Conservation (phyloP, 495 filamentous ascomycete genomes). For the Tuber magnatum region DNA sequence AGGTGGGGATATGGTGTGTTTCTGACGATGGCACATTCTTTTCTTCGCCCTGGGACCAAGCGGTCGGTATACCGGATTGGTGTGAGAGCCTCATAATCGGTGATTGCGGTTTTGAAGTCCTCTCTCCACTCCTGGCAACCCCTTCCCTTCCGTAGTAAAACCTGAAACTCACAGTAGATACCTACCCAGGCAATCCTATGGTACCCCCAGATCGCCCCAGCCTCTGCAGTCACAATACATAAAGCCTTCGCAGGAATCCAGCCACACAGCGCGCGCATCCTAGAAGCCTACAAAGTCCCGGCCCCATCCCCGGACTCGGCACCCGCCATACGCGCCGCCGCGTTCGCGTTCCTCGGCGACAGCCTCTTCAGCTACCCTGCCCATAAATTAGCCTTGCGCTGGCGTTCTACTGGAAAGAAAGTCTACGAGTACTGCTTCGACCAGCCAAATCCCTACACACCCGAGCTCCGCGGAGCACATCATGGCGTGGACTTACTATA, state of each 20-base stretch:
- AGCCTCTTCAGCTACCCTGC: background rate
- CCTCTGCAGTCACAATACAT: background rate
- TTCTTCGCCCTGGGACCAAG: background rate
- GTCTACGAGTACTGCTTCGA: conserved; percentile 1
- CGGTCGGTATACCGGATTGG: background rate
- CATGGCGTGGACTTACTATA: background rate
- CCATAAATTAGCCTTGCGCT: background rate
- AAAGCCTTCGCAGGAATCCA: background rate
- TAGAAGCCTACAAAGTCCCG: background rate
- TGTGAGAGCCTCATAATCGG: background rate
- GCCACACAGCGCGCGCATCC: background rate
- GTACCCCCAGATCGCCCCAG: background rate
- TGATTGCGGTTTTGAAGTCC: background rate
- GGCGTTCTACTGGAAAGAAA: background rate
- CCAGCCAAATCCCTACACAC: background rate
- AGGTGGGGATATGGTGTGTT: background rate
- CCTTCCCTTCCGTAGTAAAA: background rate
- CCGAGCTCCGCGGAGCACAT: background rate
- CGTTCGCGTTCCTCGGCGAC: background rate
- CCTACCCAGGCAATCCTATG: background rate
- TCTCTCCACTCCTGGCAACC: background rate
- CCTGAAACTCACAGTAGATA: background rate
- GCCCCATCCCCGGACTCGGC: background rate
- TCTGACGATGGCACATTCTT: conserved; percentile 1
- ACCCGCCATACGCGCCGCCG: background rate